Percentiles rank a stretch among this genome's conserved stretches.
These are phyloP conservation scores for Rhizoclosmatium sp. DNA, from an alignment of 192 early-diverging fungal species.

Conservation along the genomic window DNA sequence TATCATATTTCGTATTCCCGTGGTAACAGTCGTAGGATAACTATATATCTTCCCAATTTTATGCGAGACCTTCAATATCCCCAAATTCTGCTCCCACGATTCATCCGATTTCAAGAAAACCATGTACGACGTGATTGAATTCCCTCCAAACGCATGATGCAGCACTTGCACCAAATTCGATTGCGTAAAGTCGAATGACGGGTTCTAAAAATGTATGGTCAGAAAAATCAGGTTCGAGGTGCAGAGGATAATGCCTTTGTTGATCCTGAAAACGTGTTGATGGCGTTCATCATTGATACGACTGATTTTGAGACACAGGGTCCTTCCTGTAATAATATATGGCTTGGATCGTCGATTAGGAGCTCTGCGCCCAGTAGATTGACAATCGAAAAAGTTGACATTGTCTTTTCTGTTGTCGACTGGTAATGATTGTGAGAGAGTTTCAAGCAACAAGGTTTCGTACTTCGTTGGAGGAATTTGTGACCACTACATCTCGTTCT, in stretches of 20 bases:
- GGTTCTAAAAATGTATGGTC: not conserved
- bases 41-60: conserved; percentile 10
- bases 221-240: not conserved
- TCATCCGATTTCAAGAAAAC: not conserved
- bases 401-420: not conserved
- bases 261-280: conserved; percentile 10
- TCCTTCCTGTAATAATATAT: conserved; percentile 21
- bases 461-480: not conserved
- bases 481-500: not conserved
- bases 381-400: conserved; percentile 17
- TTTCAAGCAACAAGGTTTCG: not conserved
- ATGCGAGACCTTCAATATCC: conserved; percentile 1
- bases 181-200: conserved; percentile 21
- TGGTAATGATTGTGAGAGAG: not conserved
- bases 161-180: conserved; percentile 15
- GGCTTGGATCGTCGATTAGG: conserved; percentile 20
- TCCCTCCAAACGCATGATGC: conserved; percentile 19
- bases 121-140: conserved; percentile 9
- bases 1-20: conserved; percentile 14
- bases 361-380: conserved; percentile 27
- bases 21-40: not conserved
- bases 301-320: conserved; percentile 23
- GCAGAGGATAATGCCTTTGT: not conserved
- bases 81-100: not conserved
- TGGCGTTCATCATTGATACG: not conserved